Evolutionary conservation across 257 asterid species (phyloP), one percentile per base, ranked within the genome.

Genomic region (Solanum peruvianum): DNA sequence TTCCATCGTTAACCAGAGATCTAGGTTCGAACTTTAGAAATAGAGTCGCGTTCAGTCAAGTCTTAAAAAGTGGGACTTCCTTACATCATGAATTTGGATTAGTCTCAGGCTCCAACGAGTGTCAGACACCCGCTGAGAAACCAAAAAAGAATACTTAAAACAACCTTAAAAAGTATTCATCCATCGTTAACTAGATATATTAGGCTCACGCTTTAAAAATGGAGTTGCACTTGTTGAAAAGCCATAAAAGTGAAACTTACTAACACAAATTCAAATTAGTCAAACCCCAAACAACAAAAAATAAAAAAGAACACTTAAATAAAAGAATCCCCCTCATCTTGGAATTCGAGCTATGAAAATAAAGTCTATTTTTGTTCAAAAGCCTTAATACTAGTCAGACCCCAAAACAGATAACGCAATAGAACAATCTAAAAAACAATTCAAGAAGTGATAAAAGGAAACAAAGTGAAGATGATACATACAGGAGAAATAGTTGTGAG

Each of bases 401-500:
- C 0, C 0, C 15, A 31, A 29, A 67, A 67, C 0, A 14, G 6
- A 14, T 14, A 56, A 1, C 10, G 14, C 5, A 29, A 4, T 3
- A 66, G 12, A 25, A 60, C 23, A 16, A 52, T 16, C 5, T 14
- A 4, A 0, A 66, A 25, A 25, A 60, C 23, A 16, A 52, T 16
- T 52, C 23, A 52, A 52, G 6, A 16, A 33, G 35, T 1, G 62
- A 23, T 16, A 52, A 52, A 52, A 52, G 27, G 25, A 7, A 76
- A 21, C 39, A 77, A 77, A n/a, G 39, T 77, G 18, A 71, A 44
- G n/a, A 14, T 25, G 84, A 77, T 45, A 45, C 85, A 80, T 86
- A 93, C 99, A 85, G 64, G 94, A 13, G 96, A 93, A 75, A 93
- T 93, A 83, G 86, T 49, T 6, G 87, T 33, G 25, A 90, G 88